These are phyloP conservation scores for Cryptococcus deneoformans DNA, from an alignment of 1,284 basidiomycete genomes.

Conservation along the genomic window DNA sequence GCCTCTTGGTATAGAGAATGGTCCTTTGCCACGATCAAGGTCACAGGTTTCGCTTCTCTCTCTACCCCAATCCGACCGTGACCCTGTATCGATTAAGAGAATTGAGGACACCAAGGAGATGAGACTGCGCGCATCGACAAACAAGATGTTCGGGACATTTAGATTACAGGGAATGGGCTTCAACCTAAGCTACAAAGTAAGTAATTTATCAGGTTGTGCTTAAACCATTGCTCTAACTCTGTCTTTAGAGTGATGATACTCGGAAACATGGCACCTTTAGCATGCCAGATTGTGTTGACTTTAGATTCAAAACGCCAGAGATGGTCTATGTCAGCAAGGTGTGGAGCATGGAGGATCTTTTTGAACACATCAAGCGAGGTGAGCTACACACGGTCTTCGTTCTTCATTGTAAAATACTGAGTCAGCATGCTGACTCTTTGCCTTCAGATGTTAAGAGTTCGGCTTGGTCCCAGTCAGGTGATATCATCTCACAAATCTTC, in stretches of 20 bases:
- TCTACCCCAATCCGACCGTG: slow-evolving; percentile 1
- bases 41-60: slow-evolving; percentile 16
- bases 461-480: slow-evolving; percentile 49
- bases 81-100: neutral
- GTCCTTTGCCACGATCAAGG: slow-evolving; percentile 24
- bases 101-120: slow-evolving; percentile 45
- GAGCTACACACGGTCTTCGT: slow-evolving; percentile 45
- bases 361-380: slow-evolving; percentile 76
- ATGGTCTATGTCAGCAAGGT: slow-evolving; percentile 84
- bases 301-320: slow-evolving; percentile 54
- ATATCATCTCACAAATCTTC: slow-evolving; percentile 45
- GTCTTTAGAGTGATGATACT: slow-evolving; percentile 47
- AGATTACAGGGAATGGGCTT: slow-evolving; percentile 61
- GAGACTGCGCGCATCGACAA: slow-evolving; percentile 51
- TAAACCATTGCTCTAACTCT: neutral
- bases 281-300: slow-evolving; percentile 53
- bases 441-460: slow-evolving; percentile 38
- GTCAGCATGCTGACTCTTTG: neutral
- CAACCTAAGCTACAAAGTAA: slow-evolving; percentile 53
- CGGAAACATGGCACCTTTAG: slow-evolving; percentile 49
- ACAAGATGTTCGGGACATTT: slow-evolving; percentile 73
- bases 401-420: neutral
- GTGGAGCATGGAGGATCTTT: slow-evolving; percentile 79
- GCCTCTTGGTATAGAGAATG: neutral
- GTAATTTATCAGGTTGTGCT: slow-evolving; percentile 2